Conservation (phyloP, 371 early-diverging fungal genomes). For the Mortierella sp. region DNA sequence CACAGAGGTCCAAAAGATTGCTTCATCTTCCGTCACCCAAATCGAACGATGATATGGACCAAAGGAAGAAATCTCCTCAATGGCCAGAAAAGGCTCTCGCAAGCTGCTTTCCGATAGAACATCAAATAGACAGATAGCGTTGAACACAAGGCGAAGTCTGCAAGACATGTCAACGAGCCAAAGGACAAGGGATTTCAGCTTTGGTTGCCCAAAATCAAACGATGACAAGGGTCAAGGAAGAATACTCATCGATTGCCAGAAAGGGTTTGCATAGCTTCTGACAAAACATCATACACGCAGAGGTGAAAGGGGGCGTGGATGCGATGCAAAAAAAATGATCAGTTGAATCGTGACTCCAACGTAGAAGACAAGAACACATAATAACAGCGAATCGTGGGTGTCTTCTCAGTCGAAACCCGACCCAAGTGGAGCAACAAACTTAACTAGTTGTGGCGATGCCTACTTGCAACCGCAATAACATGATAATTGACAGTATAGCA, state of each 20-base stretch:
- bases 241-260: slow-evolving; percentile 11
- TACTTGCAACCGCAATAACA: too few species aligned
- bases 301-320: neutral
- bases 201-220: slow-evolving; percentile 25
- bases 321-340: too few species aligned
- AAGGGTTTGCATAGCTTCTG: slow-evolving; percentile 30
- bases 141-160: slow-evolving; percentile 29
- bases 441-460: too few species aligned
- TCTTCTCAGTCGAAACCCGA: too few species aligned
- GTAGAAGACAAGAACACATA: too few species aligned
- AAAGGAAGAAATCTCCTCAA: slow-evolving; percentile 22
- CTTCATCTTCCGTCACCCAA: slow-evolving; percentile 27
- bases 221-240: slow-evolving; percentile 31
- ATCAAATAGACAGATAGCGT: slow-evolving; percentile 19
- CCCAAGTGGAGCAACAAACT: too few species aligned
- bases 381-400: too few species aligned
- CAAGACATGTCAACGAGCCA: slow-evolving; percentile 32
- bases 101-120: slow-evolving; percentile 28
- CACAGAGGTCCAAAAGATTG: slow-evolving; percentile 19
- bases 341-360: too few species aligned
- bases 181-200: slow-evolving; percentile 20
- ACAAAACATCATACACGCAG: slow-evolving; percentile 25
- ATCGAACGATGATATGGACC: slow-evolving; percentile 19
- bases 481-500: too few species aligned
- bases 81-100: slow-evolving; percentile 24